Evolutionary conservation across 768 basidiomycete species (phyloP).

Genomic region (Boletus sp.): DNA sequence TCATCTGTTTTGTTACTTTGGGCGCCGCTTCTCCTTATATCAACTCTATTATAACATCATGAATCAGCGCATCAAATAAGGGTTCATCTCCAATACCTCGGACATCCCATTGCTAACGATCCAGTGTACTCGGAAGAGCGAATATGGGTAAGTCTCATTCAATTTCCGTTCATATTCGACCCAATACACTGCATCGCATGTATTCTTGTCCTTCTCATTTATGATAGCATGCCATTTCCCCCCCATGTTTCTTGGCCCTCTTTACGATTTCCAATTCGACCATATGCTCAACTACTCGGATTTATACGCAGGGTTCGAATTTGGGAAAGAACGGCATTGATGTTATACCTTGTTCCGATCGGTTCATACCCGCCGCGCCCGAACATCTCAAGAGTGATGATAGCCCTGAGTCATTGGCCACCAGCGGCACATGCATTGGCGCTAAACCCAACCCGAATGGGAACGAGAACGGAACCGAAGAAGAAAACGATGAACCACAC

Average conservation of each 20-base stretch:
- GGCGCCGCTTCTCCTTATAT: background rate
- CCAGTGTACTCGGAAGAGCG: conserved; percentile 82
- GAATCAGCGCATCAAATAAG: conserved; percentile 89
- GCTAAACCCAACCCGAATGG: background rate
- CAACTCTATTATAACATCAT: conserved; percentile 5
- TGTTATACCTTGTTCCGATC: conserved; percentile 62
- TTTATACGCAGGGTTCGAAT: conserved; percentile 53
- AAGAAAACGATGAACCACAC: background rate
- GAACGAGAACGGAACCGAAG: background rate
- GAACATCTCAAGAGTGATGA: conserved; percentile 34
- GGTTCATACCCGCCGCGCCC: conserved; percentile 58
- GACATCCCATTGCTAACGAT: conserved; percentile 93
- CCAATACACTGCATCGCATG: background rate
- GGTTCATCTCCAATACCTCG: conserved; percentile 94
- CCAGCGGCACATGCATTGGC: background rate
- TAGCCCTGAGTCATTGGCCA: conserved; percentile 47
- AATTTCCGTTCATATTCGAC: background rate
- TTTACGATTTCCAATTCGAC: background rate
- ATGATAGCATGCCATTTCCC: background rate
- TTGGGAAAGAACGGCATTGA: conserved; percentile 83
- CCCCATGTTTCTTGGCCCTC: background rate
- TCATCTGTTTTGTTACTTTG: background rate
- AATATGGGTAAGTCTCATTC: conserved; percentile 61
- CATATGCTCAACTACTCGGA: conserved; percentile 1
- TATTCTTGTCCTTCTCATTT: background rate